Evolutionary conservation across 768 basidiomycete species (phyloP), one percentile per base, ranked within the genome.

Genomic region (Mycena sanguinolenta): DNA sequence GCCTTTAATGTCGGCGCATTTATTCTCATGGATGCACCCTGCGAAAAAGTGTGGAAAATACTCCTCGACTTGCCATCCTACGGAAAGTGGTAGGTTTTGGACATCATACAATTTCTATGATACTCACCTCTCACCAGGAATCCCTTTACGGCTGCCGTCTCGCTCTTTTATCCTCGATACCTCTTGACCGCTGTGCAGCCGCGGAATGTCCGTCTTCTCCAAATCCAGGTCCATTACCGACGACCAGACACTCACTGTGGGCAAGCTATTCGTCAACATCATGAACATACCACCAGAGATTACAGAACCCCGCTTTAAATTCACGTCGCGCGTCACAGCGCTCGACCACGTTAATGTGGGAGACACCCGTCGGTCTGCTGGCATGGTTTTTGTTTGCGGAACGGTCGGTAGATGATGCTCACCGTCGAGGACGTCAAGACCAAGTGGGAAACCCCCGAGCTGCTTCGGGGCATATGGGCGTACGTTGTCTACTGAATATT

Each of bases 361-460:
- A 86, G 46, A 23, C 46, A 7, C 46, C 42, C 16, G 16, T 19
- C 16, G n/a, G n/a, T 16, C 23, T 49, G n/a, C 7, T 8, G 46
- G n/a, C 46, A 23, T 49, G 46, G 46, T 49, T 49, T 23, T 9
- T 49, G n/a, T 49, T 23, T 13, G 7, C 23, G 13, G 46, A 88
- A 67, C n/a, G n/a, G n/a, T n/a, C 84, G 92, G 13, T 92, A 90
- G 91, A 91, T 92, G 77, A 82, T 82, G 63, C 76, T 93, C 61
- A 86, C 80, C 36, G 85, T 83, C 34, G 83, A 81, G 1, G 88
- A 85, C 36, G 85, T 86, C 74, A 80, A 82, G 75, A 91, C 90
- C 36, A 84, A 83, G 58, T 93, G 93, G 70, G 90, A 92, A 77
- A 88, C 85, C 3, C 77, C 84, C 9, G 90, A 91, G 73, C 88